Evolutionary conservation across 1,284 basidiomycete species (phyloP).

Genomic region (Marasmius sp.): DNA sequence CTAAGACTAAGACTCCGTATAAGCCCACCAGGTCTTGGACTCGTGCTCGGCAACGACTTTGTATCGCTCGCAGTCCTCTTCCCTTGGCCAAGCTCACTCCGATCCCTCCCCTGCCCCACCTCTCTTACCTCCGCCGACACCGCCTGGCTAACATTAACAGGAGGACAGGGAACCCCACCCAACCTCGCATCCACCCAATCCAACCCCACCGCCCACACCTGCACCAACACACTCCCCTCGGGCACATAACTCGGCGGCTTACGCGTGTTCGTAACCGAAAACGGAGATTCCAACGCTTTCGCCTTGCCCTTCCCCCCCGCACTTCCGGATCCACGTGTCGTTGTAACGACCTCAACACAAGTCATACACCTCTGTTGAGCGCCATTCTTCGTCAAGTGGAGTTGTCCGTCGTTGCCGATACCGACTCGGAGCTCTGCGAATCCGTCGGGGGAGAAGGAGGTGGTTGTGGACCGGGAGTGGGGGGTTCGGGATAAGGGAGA

Average conservation of each 20-base stretch:
- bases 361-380: neutral
- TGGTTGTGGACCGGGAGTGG: neutral
- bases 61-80: slow-evolving; percentile 19
- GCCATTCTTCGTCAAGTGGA: neutral
- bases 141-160: slow-evolving; percentile 10
- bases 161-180: slow-evolving; percentile 40
- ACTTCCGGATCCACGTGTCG: neutral
- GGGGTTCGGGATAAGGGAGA: neutral
- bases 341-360: neutral
- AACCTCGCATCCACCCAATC: slow-evolving; percentile 69
- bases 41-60: neutral
- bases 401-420: neutral
- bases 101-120: slow-evolving; percentile 13
- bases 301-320: neutral
- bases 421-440: neutral
- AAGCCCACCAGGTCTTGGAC: slow-evolving; percentile 3
- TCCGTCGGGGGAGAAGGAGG: slow-evolving; percentile 17
- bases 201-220: slow-evolving; percentile 82
- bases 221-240: slow-evolving; percentile 69
- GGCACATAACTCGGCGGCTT: slow-evolving; percentile 73
- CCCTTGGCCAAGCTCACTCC: slow-evolving; percentile 11
- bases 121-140: no score
- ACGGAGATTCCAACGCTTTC: neutral
- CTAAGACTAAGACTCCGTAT: slow-evolving; percentile 22
- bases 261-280: slow-evolving; percentile 59